Evolutionary conservation across 1,284 basidiomycete genomes (phyloP).

Genomic region (Malassezia japonica): DNA sequence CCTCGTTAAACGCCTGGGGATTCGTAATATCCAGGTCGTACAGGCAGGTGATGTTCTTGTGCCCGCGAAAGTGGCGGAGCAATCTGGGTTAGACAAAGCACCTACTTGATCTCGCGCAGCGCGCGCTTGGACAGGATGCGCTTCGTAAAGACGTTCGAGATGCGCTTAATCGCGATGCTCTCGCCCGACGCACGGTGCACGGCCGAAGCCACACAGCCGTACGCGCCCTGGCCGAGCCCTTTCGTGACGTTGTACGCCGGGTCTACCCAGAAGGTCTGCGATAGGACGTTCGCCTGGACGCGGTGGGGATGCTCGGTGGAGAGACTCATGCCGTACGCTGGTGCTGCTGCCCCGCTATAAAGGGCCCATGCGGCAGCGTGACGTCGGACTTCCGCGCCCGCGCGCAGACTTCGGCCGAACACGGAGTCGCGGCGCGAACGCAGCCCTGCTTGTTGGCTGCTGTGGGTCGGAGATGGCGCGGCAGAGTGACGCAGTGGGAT

Average conservation of each 20-base stretch:
- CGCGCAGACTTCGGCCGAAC: conserved; percentile 1
- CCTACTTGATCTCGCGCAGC: conserved; percentile 45
- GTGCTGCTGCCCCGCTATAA: no score
- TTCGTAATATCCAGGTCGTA: conserved; percentile 48
- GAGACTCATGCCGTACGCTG: background rate
- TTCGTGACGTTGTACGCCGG: conserved; percentile 41
- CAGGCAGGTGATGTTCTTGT: conserved; percentile 48
- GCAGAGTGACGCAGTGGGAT: background rate
- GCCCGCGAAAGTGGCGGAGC: conserved; percentile 44
- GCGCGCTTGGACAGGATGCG: conserved; percentile 46
- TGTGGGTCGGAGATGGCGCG: background rate
- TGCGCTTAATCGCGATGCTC: conserved; percentile 46
- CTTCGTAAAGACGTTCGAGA: conserved; percentile 46
- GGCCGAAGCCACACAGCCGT: conserved; percentile 45
- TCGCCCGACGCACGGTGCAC: conserved; percentile 44
- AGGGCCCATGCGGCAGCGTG: background rate
- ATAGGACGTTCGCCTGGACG: conserved; percentile 36
- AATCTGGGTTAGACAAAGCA: conserved; percentile 17
- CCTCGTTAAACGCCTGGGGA: conserved; percentile 45
- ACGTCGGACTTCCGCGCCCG: conserved; percentile 1
- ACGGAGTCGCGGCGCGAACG: background rate
- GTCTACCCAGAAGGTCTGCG: conserved; percentile 45
- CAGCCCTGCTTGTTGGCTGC: background rate
- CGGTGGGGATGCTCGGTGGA: conserved; percentile 17
- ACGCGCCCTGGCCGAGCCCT: conserved; percentile 46